These are phyloP conservation scores for Triticum urartu DNA, from an alignment of 176 grass and related monocot species.

Conservation along the genomic window DNA sequence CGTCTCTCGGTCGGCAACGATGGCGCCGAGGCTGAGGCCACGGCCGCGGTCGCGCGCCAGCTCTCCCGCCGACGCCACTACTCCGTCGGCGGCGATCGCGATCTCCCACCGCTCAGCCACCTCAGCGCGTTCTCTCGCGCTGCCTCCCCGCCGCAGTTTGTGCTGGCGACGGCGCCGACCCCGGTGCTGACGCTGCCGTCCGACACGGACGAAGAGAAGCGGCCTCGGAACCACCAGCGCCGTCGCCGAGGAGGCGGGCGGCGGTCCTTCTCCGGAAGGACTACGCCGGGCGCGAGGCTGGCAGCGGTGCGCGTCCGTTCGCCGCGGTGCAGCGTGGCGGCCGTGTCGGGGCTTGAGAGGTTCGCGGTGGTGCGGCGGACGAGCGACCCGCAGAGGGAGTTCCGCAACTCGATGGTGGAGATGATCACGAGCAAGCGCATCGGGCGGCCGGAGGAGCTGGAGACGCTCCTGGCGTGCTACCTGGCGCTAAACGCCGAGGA, in stretches of 20 bases:
- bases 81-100: constrained; percentile 55
- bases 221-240: constrained; percentile 15
- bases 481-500: constrained; percentile 84
- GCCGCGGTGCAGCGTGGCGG: constrained; percentile 16
- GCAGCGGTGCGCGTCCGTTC: constrained; percentile 40
- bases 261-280: constrained; percentile 53
- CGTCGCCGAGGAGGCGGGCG: constrained; percentile 9
- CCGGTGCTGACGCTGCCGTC: background rate
- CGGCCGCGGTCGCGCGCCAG: constrained; percentile 10
- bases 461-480: constrained; percentile 87
- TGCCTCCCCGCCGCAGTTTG: background rate
- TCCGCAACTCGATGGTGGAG: constrained; percentile 83
- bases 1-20: constrained; percentile 51
- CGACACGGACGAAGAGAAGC: constrained; percentile 36
- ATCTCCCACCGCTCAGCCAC: constrained; percentile 39
- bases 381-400: constrained; percentile 69
- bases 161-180: background rate
- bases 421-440: constrained; percentile 81
- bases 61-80: constrained; percentile 41
- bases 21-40: background rate
- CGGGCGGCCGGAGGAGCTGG: constrained; percentile 71
- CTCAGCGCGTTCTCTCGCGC: constrained; percentile 44
- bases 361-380: constrained; percentile 82
- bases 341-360: constrained; percentile 46
- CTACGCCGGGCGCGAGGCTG: constrained; percentile 28